Conservation (phyloP, 306 rosid species). For the Acmispon strigosus region DNA sequence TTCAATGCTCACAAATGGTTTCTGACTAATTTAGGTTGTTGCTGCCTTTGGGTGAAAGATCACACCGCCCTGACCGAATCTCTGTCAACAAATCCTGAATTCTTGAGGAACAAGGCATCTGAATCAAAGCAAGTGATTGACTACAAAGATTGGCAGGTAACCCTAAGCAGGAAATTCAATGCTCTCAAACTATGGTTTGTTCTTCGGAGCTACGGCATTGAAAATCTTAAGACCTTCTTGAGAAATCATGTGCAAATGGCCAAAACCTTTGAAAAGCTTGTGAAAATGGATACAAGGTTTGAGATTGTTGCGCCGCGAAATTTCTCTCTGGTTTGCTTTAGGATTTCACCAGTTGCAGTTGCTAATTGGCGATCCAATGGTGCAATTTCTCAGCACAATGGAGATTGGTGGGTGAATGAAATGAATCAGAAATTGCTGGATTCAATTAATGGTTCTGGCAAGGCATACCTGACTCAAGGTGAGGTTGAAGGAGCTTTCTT, state of each 20-base stretch:
- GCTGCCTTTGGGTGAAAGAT: slow-evolving; percentile 54
- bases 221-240: slow-evolving; percentile 37
- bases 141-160: slow-evolving; percentile 57
- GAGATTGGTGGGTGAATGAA: slow-evolving; percentile 10
- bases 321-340: slow-evolving; percentile 47
- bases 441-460: slow-evolving; percentile 35
- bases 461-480: slow-evolving; percentile 40
- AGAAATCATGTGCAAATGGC: slow-evolving; percentile 49
- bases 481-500: slow-evolving; percentile 26
- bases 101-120: slow-evolving; percentile 38
- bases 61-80: slow-evolving; percentile 22
- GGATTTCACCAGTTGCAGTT: slow-evolving; percentile 32
- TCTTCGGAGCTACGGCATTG: slow-evolving; percentile 47
- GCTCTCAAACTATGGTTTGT: slow-evolving; percentile 48
- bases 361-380: not conserved
- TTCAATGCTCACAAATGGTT: slow-evolving; percentile 67
- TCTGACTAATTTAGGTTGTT: slow-evolving; percentile 36
- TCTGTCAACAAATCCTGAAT: slow-evolving; percentile 35
- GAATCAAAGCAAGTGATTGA: slow-evolving; percentile 49
- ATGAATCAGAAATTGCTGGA: slow-evolving; percentile 32
- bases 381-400: not conserved
- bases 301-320: slow-evolving; percentile 37
- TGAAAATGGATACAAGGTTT: slow-evolving; percentile 41
- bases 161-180: slow-evolving; percentile 46
- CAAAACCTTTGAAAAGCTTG: slow-evolving; percentile 36